phyloP scores from a whole-genome alignment of 257 asterid genomes.

The Capsicum chinense region DNA sequence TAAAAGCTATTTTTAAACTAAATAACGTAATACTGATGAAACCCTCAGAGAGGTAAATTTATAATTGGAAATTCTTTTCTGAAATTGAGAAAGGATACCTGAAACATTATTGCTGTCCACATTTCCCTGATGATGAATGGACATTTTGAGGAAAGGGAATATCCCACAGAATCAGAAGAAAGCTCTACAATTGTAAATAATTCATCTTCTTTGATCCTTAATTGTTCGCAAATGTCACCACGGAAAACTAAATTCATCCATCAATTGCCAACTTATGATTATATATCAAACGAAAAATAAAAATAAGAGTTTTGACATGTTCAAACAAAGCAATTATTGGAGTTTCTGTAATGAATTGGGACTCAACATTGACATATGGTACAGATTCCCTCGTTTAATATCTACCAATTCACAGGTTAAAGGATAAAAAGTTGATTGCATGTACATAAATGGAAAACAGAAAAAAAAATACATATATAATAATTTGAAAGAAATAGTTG shows the following conservation, averaged over 20 bases:
- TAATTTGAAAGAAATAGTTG: neutral
- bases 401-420: constrained; percentile 5
- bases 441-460: neutral
- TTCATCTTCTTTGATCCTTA: neutral
- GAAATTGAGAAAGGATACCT: constrained; percentile 28
- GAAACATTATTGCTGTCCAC: constrained; percentile 33
- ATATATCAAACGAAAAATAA: constrained; percentile 13
- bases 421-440: neutral
- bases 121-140: constrained; percentile 38
- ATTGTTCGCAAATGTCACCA: neutral
- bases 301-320: neutral
- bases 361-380: neutral
- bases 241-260: neutral
- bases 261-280: neutral
- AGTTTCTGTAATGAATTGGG: neutral
- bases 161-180: constrained; percentile 5
- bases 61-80: neutral
- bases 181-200: neutral
- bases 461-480: neutral
- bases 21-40: neutral
- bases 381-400: neutral
- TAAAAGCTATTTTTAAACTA: neutral
- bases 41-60: neutral
- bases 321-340: neutral
- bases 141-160: constrained; percentile 32